A percentile compares a stretch with the other conserved stretches of the same genome.
phyloP scores from a whole-genome alignment of 2,329 filamentous ascomycete species.

The Paraphaeosphaeria minitans region DNA sequence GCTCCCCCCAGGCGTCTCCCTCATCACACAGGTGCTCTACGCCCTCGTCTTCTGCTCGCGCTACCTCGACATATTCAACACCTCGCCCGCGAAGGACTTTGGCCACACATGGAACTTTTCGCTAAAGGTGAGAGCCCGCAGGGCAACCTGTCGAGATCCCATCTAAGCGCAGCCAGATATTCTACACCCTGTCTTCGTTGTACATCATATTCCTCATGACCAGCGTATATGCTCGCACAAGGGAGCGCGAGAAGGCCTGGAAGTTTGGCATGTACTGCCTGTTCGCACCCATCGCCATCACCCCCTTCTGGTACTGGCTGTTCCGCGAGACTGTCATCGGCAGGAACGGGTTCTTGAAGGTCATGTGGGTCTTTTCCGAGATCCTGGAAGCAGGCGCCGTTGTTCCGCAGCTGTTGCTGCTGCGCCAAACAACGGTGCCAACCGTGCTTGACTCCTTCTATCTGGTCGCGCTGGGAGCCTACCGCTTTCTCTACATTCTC shows the following conservation, averaged over 20 bases:
- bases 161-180: constrained; percentile 56
- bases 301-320: constrained; percentile 74
- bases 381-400: constrained; percentile 91
- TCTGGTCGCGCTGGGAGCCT: constrained; percentile 82
- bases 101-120: constrained; percentile 64
- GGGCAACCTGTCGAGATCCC: background rate
- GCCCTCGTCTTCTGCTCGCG: constrained; percentile 82
- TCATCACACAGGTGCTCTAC: constrained; percentile 90
- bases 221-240: constrained; percentile 81
- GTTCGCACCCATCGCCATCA: constrained; percentile 66
- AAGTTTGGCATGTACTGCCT: constrained; percentile 78
- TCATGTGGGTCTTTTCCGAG: constrained; percentile 85
- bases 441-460: constrained; percentile 98
- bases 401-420: constrained; percentile 85
- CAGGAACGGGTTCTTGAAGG: constrained; percentile 47
- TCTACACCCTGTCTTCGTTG: constrained; percentile 82
- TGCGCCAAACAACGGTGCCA: constrained; percentile 92
- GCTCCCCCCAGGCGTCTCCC: constrained; percentile 70
- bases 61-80: constrained; percentile 79
- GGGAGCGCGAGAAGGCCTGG: constrained; percentile 92
- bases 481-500: constrained; percentile 85
- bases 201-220: constrained; percentile 92
- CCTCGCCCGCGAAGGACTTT: constrained; percentile 45
- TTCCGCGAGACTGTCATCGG: constrained; percentile 60
- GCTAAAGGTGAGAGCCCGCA: constrained; percentile 63